These are phyloP conservation scores for Penicillium soppii DNA, from an alignment of 495 filamentous ascomycete genomes.

Conservation along the genomic window DNA sequence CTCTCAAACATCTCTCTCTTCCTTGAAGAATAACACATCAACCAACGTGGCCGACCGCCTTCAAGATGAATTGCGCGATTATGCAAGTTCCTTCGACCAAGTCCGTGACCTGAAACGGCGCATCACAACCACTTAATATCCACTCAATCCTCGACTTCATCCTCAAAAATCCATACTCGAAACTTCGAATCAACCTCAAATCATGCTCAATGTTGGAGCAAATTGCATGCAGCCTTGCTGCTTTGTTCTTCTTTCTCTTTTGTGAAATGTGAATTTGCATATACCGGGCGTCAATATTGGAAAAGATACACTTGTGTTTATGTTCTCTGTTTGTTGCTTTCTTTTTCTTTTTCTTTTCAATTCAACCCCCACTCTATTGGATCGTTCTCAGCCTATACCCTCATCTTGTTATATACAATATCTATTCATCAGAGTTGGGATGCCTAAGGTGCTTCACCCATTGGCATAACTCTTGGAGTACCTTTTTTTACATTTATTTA, in stretches of 20 bases:
- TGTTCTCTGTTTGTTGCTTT: not conserved
- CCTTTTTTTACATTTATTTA: not conserved
- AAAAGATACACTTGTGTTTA: conserved; percentile 2
- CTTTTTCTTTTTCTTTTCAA: not conserved
- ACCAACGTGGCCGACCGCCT: conserved; percentile 69
- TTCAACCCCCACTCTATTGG: not conserved
- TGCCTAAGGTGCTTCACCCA: not conserved
- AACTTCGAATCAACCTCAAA: no score
- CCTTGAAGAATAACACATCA: conserved; percentile 64
- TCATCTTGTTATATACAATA: conserved; percentile 7
- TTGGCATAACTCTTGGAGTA: not conserved
- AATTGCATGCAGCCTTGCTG: conserved; percentile 7
- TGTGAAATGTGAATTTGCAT: conserved; percentile 8
- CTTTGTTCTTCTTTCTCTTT: no score
- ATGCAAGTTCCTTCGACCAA: conserved; percentile 85
- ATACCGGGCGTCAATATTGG: conserved; percentile 1
- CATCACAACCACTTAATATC: conserved; percentile 40
- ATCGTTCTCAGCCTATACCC: conserved; percentile 6
- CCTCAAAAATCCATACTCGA: not conserved
- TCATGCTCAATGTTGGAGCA: not conserved
- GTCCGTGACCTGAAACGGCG: conserved; percentile 65
- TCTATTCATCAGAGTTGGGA: conserved; percentile 6
- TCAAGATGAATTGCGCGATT: conserved; percentile 76
- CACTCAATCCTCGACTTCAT: not conserved
- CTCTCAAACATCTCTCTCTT: conserved; percentile 82